These are phyloP conservation scores for Vishniacozyma victoriae DNA, from an alignment of 768 basidiomycete genomes.

Conservation along the genomic window DNA sequence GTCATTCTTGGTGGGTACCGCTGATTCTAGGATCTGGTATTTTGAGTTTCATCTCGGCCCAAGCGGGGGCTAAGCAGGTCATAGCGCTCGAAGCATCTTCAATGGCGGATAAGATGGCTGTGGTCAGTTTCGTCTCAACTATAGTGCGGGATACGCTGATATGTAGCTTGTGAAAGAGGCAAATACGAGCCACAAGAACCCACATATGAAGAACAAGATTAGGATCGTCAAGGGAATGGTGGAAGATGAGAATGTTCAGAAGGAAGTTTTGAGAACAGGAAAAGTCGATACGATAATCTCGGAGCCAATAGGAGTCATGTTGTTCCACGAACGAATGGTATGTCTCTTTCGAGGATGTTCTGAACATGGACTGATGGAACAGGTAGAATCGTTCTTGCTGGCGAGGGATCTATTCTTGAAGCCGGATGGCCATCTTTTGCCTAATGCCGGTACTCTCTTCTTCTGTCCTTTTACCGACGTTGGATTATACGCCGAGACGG, in stretches of 20 bases:
- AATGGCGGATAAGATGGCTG: conserved; percentile 43
- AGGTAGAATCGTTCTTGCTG: conserved; percentile 44
- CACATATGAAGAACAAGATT: conserved; percentile 34
- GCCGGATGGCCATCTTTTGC: conserved; percentile 38
- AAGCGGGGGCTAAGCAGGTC: conserved; percentile 44
- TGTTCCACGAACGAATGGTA: conserved; percentile 46
- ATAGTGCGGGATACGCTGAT: neutral
- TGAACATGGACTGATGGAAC: neutral
- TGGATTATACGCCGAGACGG: conserved; percentile 41
- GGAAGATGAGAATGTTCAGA: conserved; percentile 32
- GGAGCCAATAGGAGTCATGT: conserved; percentile 46
- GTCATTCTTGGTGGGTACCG: conserved; percentile 1
- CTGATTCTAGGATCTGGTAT: conserved; percentile 36
- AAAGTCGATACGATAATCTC: conserved; percentile 46
- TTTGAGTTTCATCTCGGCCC: conserved; percentile 43
- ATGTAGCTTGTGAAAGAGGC: conserved; percentile 34
- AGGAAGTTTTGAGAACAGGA: conserved; percentile 28
- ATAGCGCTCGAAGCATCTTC: conserved; percentile 43
- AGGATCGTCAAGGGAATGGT: conserved; percentile 42
- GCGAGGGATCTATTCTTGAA: conserved; percentile 44
- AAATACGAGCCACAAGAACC: conserved; percentile 28
- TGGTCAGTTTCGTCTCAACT: conserved; percentile 22
- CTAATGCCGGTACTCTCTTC: conserved; percentile 39
- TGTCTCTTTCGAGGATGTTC: conserved; percentile 8
- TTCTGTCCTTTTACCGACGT: conserved; percentile 43